Base-by-base conservation (phyloP, 495 filamentous ascomycete species). In the Aspergillus homomorphus region DNA sequence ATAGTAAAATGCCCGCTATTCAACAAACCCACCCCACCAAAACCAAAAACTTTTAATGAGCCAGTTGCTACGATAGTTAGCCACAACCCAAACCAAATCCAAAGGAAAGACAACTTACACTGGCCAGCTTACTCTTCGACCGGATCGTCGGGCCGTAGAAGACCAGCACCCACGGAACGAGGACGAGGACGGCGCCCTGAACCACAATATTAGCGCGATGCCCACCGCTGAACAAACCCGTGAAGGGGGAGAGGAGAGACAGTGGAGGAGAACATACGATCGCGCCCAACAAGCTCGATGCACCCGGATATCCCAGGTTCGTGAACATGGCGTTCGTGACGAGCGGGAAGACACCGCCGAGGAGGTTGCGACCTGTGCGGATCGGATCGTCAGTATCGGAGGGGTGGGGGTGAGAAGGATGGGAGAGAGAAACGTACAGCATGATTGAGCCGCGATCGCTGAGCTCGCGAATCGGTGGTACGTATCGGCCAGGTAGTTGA, bases 401-500 rank as follows among this genome's bases (percentile, higher is more conserved):
- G n/a, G n/a, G n/a, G n/a, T n/a, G n/a, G n/a, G n/a, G n/a, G n/a
- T n/a, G 18, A 50, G 14, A 26, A 46, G 42, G 14, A 33, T n/a
- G 24, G 22, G 22, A 23, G 23, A 21, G n/a, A 30, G 38, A 24
- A 16, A 65, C 75, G 24, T 63, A 79, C 84, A 87, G 64, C 90
- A 93, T 5, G 83, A 87, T 72, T 97, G 92, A 12, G 92, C 91
- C 1, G 93, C 93, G 46, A 97, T 77, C 2, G 92, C 92, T 9
- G 89, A 94, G 54, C 85, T 90, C 1, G 92, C 90, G 63, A 90
- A 96, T 0, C 82, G 77, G 66, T 91, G 87, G 69, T 96, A 98
- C 1, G 83, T 88, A 70, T 96, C 93, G n/a, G 92, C 91, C 15
- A 96, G 80, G 62, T 96, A 96, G 64, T 96, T 98, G 75, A 96